Evolutionary conservation across 1,284 basidiomycete genomes (phyloP).

Genomic region (Cryptococcus maquisensis): DNA sequence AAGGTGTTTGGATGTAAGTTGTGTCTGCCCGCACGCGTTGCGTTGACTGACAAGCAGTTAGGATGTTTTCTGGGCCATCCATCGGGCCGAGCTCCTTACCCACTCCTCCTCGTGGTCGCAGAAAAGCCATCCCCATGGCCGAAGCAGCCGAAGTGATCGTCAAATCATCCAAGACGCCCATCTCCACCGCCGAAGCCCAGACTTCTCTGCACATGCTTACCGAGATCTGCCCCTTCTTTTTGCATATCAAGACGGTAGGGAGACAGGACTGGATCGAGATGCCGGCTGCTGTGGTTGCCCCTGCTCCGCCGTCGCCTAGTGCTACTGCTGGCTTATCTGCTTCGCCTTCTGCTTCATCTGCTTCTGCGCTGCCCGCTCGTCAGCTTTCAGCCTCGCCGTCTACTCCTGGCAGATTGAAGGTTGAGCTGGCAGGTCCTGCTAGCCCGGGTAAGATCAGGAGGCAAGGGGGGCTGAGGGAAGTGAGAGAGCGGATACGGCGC

Average conservation of each 20-base stretch:
- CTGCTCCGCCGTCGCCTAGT: conserved; percentile 10
- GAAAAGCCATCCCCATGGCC: conserved; percentile 42
- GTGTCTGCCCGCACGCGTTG: background rate
- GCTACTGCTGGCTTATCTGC: conserved; percentile 2
- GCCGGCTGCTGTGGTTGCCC: conserved; percentile 22
- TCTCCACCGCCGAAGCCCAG: conserved; percentile 48
- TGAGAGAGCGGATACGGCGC: conserved; percentile 38
- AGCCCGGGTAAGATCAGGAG: conserved; percentile 43
- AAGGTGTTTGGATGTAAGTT: conserved; percentile 49
- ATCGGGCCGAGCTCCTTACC: conserved; percentile 24
- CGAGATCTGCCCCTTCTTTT: conserved; percentile 48
- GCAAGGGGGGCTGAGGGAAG: conserved; percentile 36
- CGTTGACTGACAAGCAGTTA: conserved; percentile 1
- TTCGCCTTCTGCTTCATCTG: conserved; percentile 4
- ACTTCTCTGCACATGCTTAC: conserved; percentile 44
- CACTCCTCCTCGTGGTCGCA: conserved; percentile 28
- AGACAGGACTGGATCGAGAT: conserved; percentile 48
- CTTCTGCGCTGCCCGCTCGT: background rate
- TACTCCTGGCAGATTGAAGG: conserved; percentile 8
- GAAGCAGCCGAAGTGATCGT: conserved; percentile 47
- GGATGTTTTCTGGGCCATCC: conserved; percentile 43
- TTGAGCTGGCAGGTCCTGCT: conserved; percentile 22
- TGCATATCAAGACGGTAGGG: conserved; percentile 37
- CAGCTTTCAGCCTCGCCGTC: conserved; percentile 6
- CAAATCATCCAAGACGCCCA: conserved; percentile 49